Base-by-base conservation (phyloP, 202 grass and related monocot species). In the Digitaria exilis region DNA sequence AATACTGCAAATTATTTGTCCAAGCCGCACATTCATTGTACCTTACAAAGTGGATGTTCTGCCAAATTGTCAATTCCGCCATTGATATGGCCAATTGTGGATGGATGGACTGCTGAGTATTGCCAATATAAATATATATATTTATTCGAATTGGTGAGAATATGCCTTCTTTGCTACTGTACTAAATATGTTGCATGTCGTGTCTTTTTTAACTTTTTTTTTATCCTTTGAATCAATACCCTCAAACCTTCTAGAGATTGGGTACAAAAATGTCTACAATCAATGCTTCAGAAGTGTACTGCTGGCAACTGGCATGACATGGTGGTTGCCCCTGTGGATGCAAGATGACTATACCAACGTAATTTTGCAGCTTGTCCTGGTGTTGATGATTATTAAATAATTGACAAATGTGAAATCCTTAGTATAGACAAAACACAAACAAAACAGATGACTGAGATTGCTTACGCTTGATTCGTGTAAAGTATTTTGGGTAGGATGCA, bases 1-100 rank as follows among this genome's bases (percentile, higher is more conserved):
- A 60, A 45, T 82, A 9, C 32, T 79, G 37, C 22, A 55, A 79
- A 62, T 78, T 63, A 70, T 80, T 79, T 32, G 35, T 88, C 69
- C 10, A 69, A 88, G 61, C 41, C 50, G 54, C 51, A 75, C 61
- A 68, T 79, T 31, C 1, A 14, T 16, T 89, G 52, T 86, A 51
- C 78, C 59, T 73, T 67, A 44, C 82, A 30, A 37, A 35, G 37
- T 58, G 58, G 74, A 14, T 34, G 41, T 85, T 65, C 19, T 66
- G 72, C 41, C 82, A 77, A 72, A 75, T 12, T 82, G 32, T 67
- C 55, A 77, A 66, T 58, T 46, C 60, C 76, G 19, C 65, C 70
- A 75, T 41, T 86, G 41, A 18, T 75, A 32, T 70, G 57, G 44
- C 26, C 70, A 65, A 41, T 70, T 70, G 59, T 81, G 44, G 60